Conservation (phyloP, 1,284 basidiomycete species). For the Ustilago esculenta region DNA sequence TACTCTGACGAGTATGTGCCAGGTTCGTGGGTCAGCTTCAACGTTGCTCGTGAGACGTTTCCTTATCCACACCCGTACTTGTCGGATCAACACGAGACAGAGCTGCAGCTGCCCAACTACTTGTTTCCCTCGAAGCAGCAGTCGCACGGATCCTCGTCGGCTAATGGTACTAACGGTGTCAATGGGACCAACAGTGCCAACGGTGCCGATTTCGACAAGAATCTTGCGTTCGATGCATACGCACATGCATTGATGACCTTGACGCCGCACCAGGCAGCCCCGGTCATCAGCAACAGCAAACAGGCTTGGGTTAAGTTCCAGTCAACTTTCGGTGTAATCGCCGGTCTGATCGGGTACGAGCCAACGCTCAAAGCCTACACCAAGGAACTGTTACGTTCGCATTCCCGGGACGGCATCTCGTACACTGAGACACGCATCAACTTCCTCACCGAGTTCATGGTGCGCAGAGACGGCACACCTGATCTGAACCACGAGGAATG, state of each 20-base stretch:
- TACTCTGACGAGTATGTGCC: constrained; percentile 36
- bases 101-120: constrained; percentile 17
- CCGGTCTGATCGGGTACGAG: constrained; percentile 67
- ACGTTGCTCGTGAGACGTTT: constrained; percentile 26
- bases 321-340: constrained; percentile 51
- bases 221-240: constrained; percentile 44
- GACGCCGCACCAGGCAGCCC: constrained; percentile 30
- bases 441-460: constrained; percentile 75
- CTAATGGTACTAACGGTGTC: background rate
- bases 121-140: constrained; percentile 1
- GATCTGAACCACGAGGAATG: constrained; percentile 74
- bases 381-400: constrained; percentile 74
- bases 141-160: background rate
- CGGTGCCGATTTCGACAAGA: background rate
- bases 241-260: constrained; percentile 55
- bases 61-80: constrained; percentile 43
- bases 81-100: background rate
- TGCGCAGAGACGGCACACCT: constrained; percentile 72
- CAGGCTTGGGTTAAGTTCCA: constrained; percentile 58
- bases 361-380: constrained; percentile 74
- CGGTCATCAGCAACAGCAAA: constrained; percentile 39
- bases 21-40: constrained; percentile 46
- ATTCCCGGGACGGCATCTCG: constrained; percentile 77
- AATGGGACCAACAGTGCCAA: background rate
- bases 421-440: constrained; percentile 79